Percentiles rank a stretch among this genome's conserved stretches.
phyloP scores from a whole-genome alignment of 331 rosid genomes.

The Phaseolus coccineus region DNA sequence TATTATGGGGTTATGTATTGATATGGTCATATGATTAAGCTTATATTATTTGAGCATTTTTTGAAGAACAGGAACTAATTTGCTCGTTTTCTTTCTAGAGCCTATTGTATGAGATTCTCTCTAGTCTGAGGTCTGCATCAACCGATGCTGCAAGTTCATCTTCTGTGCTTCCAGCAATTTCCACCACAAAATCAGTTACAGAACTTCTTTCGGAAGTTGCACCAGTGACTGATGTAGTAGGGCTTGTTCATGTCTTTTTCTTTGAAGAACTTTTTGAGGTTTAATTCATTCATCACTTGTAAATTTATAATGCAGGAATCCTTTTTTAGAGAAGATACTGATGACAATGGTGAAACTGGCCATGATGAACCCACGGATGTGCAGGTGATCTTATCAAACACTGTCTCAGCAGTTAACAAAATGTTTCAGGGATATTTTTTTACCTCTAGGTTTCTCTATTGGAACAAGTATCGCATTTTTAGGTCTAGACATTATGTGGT shows the following conservation, averaged over 20 bases:
- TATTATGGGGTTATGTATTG: background rate
- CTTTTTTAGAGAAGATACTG: slow-evolving; percentile 46
- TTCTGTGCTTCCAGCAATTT: slow-evolving; percentile 71
- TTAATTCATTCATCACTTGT: slow-evolving; percentile 36
- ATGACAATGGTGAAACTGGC: slow-evolving; percentile 51
- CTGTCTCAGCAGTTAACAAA: slow-evolving; percentile 44
- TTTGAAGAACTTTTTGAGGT: slow-evolving; percentile 18
- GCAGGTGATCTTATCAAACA: slow-evolving; percentile 64
- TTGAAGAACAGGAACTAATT: slow-evolving; percentile 37
- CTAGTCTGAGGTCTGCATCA: slow-evolving; percentile 71
- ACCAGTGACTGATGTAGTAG: slow-evolving; percentile 61
- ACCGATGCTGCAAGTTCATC: slow-evolving; percentile 87
- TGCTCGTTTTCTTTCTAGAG: slow-evolving; percentile 60
- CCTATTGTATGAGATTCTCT: slow-evolving; percentile 81
- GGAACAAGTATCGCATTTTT: background rate
- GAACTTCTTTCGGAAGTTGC: slow-evolving; percentile 80
- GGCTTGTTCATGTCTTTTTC: slow-evolving; percentile 30
- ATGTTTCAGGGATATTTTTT: slow-evolving; percentile 2
- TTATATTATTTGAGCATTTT: slow-evolving; percentile 17
- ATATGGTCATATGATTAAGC: slow-evolving; percentile 26
- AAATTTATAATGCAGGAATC: slow-evolving; percentile 59
- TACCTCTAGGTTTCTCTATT: slow-evolving; percentile 8
- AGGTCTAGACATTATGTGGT: slow-evolving; percentile 9
- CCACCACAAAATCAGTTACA: slow-evolving; percentile 68
- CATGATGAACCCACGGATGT: slow-evolving; percentile 56